Base-by-base conservation (phyloP, 176 grass and related monocot species). In the Chrysopogon serrulatus region DNA sequence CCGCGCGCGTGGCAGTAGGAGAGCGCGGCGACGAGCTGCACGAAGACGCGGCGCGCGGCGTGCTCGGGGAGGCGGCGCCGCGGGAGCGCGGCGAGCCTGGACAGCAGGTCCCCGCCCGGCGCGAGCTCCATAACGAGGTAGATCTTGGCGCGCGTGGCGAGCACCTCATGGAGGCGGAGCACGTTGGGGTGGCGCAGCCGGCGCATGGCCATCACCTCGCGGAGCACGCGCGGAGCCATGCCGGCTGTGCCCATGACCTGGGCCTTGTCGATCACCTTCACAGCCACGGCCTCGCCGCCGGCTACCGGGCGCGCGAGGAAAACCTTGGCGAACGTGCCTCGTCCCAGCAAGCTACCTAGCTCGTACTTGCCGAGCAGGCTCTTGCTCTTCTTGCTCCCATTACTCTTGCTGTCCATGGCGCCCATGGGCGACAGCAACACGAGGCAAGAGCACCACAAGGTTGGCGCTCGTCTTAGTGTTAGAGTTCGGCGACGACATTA, bases 251-350 rank as follows among this genome's bases (percentile, higher is more conserved):
- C 48, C 27, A 36, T 6, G 17, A 88, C 47, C 57, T 85, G 80
- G 3, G 87, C 60, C 86, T 94, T 97, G 42, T 97, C 90, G 45
- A 94, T 53, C 32, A 97, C 87, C 67, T 94, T 94, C 44, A 97
- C 80, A 0, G 92, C 94, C 21, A 92, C 94, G 30, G 49, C 19
- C 13, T 73, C 63, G 60, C 85, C 85, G 35, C 78, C 92, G 4
- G 80, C 79, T 23, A 90, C 45, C 10, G 94, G 83, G 9, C 78
- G 85, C 6, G 90, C 92, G 12, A 86, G 80, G 87, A 94, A 97
- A 14, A 97, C 94, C 72, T 94, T 97, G 61, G 92, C 94, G 43
- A 97, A 97, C 43, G 89, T 94, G 41, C 94, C 94, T 11, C 92
- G 92, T 1, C 94, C 94, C 10, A 97, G 91, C 15, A 97, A 32